Percentiles rank a stretch among this genome's conserved stretches.
These are phyloP conservation scores for Aspergillus eucalypticola DNA, from an alignment of 2,329 filamentous ascomycete species.

Conservation along the genomic window DNA sequence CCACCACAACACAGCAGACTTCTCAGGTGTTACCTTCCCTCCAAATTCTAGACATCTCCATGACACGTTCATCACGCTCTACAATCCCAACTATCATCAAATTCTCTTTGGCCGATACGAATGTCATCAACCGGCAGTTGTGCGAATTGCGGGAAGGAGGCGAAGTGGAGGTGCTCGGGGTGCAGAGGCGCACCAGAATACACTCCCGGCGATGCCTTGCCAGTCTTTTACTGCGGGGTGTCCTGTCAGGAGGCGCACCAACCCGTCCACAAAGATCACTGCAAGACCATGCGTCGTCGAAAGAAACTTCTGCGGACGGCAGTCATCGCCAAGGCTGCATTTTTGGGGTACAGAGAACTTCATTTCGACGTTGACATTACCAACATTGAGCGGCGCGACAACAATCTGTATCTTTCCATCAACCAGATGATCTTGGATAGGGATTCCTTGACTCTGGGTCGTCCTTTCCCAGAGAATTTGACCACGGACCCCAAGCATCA, in stretches of 20 bases:
- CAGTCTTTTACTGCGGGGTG: not conserved
- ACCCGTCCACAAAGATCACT: not conserved
- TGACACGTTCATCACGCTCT: too few relatives aligned
- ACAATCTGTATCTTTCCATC: not conserved
- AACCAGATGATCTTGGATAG: not conserved
- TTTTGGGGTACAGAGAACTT: not conserved
- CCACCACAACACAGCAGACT: too few relatives aligned
- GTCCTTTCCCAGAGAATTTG: not conserved
- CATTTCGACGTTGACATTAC: not conserved
- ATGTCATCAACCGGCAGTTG: not conserved
- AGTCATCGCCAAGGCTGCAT: not conserved
- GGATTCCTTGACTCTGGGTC: not conserved
- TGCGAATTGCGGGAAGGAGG: not conserved
- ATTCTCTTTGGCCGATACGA: too few relatives aligned
- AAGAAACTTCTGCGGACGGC: not conserved
- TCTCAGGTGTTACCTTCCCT: too few relatives aligned
- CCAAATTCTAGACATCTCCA: too few relatives aligned
- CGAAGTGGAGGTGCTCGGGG: too few relatives aligned
- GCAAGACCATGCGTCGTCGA: not conserved
- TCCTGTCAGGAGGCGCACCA: not conserved
- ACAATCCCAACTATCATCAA: too few relatives aligned
- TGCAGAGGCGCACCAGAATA: not conserved
- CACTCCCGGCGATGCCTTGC: not conserved
- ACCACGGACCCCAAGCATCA: not conserved
- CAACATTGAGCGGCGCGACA: not conserved